Evolutionary conservation across 2,329 filamentous ascomycete genomes (phyloP).

Genomic region (Zasmidium cellare): DNA sequence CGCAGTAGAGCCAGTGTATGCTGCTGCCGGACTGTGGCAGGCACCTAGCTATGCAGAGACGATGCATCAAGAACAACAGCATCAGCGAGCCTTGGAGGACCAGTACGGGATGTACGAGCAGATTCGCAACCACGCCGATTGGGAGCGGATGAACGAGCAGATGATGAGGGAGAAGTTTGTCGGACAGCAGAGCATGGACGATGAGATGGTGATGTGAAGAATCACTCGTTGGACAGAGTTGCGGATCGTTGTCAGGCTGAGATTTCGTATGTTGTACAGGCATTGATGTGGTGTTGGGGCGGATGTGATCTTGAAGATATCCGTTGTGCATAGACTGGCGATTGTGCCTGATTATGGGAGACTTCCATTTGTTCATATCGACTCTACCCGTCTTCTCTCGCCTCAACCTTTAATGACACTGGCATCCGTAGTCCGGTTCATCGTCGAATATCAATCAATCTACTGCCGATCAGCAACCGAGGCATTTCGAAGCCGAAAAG

Average conservation of each 20-base stretch:
- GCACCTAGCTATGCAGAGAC: slow-evolving; percentile 32
- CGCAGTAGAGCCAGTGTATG: slow-evolving; percentile 72
- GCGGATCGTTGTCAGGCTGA: neutral
- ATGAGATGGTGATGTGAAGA: slow-evolving; percentile 33
- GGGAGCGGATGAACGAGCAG: slow-evolving; percentile 34
- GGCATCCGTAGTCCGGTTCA: too few relatives aligned
- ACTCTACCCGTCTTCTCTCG: too few relatives aligned
- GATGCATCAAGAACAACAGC: slow-evolving; percentile 37
- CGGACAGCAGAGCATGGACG: slow-evolving; percentile 23
- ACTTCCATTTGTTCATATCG: too few relatives aligned
- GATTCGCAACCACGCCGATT: slow-evolving; percentile 51
- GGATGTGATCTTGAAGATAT: neutral
- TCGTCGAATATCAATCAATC: too few relatives aligned
- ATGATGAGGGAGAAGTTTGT: slow-evolving; percentile 19
- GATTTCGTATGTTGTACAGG: neutral
- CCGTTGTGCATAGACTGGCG: neutral
- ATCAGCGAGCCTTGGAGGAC: slow-evolving; percentile 58
- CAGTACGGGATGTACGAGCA: slow-evolving; percentile 66
- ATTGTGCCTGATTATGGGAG: neutral
- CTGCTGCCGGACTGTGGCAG: slow-evolving; percentile 39
- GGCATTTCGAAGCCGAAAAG: neutral
- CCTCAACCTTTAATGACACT: too few relatives aligned
- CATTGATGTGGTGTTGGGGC: neutral
- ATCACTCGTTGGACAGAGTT: too few relatives aligned
- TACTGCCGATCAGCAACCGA: neutral